phyloP scores from a whole-genome alignment of 1,284 basidiomycete species.

The Irpex sp. region DNA sequence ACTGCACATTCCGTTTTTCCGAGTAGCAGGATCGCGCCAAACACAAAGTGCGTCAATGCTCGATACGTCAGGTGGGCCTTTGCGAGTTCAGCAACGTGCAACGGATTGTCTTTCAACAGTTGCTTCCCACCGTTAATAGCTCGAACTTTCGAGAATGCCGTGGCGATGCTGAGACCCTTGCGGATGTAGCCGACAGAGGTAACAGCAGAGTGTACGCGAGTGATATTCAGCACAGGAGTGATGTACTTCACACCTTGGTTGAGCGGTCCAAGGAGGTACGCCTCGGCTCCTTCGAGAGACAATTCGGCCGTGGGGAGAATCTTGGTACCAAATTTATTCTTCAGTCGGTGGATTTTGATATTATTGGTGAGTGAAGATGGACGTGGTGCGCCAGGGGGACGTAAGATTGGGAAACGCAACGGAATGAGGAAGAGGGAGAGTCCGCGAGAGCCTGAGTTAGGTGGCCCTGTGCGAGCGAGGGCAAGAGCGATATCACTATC shows the following conservation, averaged over 20 bases:
- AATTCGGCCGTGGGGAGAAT: slow-evolving; percentile 78
- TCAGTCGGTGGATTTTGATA: neutral
- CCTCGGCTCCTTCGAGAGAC: slow-evolving; percentile 57
- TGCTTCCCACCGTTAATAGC: slow-evolving; percentile 44
- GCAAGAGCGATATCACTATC: slow-evolving; percentile 73
- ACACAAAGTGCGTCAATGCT: slow-evolving; percentile 59
- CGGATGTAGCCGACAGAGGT: slow-evolving; percentile 56
- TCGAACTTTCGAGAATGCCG: slow-evolving; percentile 58
- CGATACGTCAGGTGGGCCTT: slow-evolving; percentile 58
- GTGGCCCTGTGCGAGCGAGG: slow-evolving; percentile 63
- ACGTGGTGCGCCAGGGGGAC: neutral
- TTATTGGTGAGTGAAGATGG: neutral
- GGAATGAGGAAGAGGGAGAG: slow-evolving; percentile 1
- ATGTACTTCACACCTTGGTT: slow-evolving; percentile 71
- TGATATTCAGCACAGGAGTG: slow-evolving; percentile 73
- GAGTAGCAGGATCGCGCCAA: slow-evolving; percentile 56
- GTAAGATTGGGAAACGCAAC: neutral
- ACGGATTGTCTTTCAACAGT: slow-evolving; percentile 50
- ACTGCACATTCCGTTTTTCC: slow-evolving; percentile 59
- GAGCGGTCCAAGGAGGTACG: slow-evolving; percentile 59
- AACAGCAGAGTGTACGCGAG: slow-evolving; percentile 68
- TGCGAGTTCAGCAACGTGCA: slow-evolving; percentile 65
- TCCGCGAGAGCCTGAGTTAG: slow-evolving; percentile 50
- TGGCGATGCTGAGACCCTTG: slow-evolving; percentile 60
- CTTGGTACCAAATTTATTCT: slow-evolving; percentile 69